Base-by-base conservation (phyloP, 139 green algal species). In the Nannochloris sp. region DNA sequence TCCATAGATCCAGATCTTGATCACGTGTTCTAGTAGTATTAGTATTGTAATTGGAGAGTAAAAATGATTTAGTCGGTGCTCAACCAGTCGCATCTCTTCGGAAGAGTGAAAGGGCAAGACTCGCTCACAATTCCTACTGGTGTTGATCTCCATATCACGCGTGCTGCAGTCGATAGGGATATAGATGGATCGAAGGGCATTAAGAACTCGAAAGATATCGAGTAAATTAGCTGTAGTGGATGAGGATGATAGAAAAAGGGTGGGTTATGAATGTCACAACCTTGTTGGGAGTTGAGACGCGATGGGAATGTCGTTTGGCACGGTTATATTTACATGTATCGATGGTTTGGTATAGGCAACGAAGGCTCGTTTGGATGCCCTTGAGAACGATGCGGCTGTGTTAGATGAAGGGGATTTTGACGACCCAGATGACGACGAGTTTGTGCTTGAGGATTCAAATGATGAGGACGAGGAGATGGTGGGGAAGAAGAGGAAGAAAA, bases 301-400 rank as follows among this genome's bases (percentile, higher is more conserved):
- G 33, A 40, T 40, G 8, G 11, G 33, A 40, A 2, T 40, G 33
- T 40, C 33, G 8, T 40, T 40, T 40, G 33, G 11, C 33, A 40
- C 11, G 33, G 11, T 12, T 28, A 8, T 33, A 14, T 30, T 20
- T 12, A 43, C 11, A 56, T 16, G 25, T 25, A 10, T 28, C 6
- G 51, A n/a, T 55, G 16, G 12, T 5, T 56, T 6, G 40, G 14
- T 59, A 12, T 60, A 86, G 82, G 85, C 75, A 8, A 71, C 68
- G 2, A 63, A 71, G 40, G 82, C 84, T 3, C 74, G 86, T 14
- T 71, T 94, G 3, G 85, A 86, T 20, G 82, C 85, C 0, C 67
- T 94, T 11, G 86, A 94, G 50, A 78, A 80, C 3, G 86, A 94
- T 74, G 74, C 83, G 45, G 77, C 81, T 1, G 59, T 44, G 11